Base-by-base conservation (phyloP, 805 yeast species). In the Teunomyces gatunensis region DNA sequence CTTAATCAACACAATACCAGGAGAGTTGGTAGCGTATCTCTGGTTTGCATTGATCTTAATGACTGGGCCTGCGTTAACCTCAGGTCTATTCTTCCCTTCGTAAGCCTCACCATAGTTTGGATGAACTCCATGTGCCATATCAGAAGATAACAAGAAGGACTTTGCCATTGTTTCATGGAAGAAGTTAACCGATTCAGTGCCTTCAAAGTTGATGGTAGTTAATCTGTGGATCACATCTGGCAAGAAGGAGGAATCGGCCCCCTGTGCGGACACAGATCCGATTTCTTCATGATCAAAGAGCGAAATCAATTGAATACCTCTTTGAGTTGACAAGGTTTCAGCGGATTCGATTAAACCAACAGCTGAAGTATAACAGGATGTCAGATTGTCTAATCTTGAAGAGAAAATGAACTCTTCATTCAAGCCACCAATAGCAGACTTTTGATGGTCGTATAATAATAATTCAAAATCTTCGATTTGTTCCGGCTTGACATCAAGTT, bases 111-210 rank as follows among this genome's bases (percentile, higher is more conserved):
- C 69, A 65, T 92, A 92, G 67, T 92, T 92, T 48, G 99, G 99
- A 65, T 92, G 97, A 33, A 92, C 86, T 28, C 96, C 98, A 63
- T 92, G 99, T 1, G 98, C 96, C 83, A 90, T 94, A 65, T 92
- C 99, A 0, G 96, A 88, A 0, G 97, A 91, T 39, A 94, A 66
- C 56, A 92, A 78, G 66, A 94, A 91, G 1, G 97, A 89, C 63
- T 84, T 85, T 6, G 91, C 77, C 69, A 83, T 75, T 1, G 85
- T 64, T 44, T 83, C 80, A 48, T 78, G 68, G 50, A 80, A 74
- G 36, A 65, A 65, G 34, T 59, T 59, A 1, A 44, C 54, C 2
- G 47, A 34, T n/a, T 13, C 28, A 0, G 68, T 40, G 1, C 55
- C 57, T 10, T 57, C 47, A 21, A 56, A 55, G 45, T 60, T 55